Conservation (phyloP, 345 rosid genomes). For the Gossypium raimondii region DNA sequence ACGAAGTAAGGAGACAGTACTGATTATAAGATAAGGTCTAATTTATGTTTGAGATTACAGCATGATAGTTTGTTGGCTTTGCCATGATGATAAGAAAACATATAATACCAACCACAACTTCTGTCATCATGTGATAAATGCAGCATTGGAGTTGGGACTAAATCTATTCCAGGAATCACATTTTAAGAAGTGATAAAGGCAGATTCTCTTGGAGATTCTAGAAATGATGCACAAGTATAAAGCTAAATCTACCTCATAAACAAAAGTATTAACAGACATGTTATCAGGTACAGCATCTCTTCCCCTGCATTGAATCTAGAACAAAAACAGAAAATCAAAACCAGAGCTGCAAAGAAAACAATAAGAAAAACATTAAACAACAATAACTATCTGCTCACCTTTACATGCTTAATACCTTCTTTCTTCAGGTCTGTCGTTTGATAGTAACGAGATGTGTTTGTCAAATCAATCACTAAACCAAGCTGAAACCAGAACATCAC, state of each 20-base stretch:
- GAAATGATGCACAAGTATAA: background rate
- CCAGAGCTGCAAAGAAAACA: background rate
- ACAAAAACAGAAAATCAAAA: constrained; percentile 21
- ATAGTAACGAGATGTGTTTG: constrained; percentile 91
- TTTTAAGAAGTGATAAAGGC: constrained; percentile 7
- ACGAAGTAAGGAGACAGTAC: background rate
- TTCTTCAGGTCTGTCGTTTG: constrained; percentile 64
- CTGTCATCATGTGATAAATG: background rate
- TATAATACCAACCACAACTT: background rate
- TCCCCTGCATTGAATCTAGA: constrained; percentile 88
- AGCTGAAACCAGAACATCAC: constrained; percentile 46
- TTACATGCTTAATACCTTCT: constrained; percentile 87
- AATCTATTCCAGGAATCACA: constrained; percentile 1
- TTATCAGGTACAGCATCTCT: constrained; percentile 90
- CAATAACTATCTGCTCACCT: constrained; percentile 42
- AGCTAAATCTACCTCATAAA: constrained; percentile 61
- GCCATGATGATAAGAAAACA: background rate
- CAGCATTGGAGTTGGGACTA: background rate
- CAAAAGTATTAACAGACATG: constrained; percentile 76
- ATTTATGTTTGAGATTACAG: background rate
- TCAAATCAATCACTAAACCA: constrained; percentile 97
- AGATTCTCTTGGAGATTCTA: background rate
- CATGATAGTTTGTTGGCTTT: background rate
- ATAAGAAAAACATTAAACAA: background rate
- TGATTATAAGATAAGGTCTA: background rate